Base-by-base conservation (phyloP, 148 eudicot species). In the Polygonum aviculare region DNA sequence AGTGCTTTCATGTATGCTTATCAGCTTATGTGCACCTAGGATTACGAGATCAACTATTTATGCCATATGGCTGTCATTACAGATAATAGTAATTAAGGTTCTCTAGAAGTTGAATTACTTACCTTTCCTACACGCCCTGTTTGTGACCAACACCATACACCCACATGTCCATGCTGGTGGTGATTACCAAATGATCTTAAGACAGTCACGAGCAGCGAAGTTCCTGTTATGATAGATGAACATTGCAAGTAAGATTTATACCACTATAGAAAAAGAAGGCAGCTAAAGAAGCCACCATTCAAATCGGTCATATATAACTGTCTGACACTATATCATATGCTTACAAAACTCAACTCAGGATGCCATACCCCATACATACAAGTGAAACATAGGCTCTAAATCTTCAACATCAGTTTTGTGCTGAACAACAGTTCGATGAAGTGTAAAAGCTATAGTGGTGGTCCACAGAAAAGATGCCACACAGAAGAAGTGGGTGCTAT, bases 391-490 rank as follows among this genome's bases (percentile, higher is more conserved):
- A 69, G 98, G 94, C 87, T 95, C 99, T 77, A 95, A 84, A 83
- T 92, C 98, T 82, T 95, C 98, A 35, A 92, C 97, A 79, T 94
- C 98, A 26, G 97, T 84, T 86, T 94, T 94, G 86, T 94, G 98
- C 76, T 88, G 90, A 36, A 95, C 98, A 86, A 92, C 98, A 74
- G 98, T 95, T 19, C 98, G 92, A 78, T 94, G 98, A 76, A 94
- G 92, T 77, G 98, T 94, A 77, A 94, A 94, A 40, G 98, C 98
- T 49, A 94, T 92, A 49, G 91, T 94, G 47, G 97, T 94, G 2
- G 98, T 94, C 98, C 98, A 94, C n/a, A 94, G 79, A 75, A 94
- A 92, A 78, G 98, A 94, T 21, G 98, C 96, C 40, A 92, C 92
- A 33, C 98, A 90, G 84, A 94, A 94, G 84, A 94, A 94, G 82